Percentiles rank a stretch among this genome's conserved stretches.
phyloP scores from a whole-genome alignment of 108 stramenopile genomes.

The Pseudonitzschia multiseries region DNA sequence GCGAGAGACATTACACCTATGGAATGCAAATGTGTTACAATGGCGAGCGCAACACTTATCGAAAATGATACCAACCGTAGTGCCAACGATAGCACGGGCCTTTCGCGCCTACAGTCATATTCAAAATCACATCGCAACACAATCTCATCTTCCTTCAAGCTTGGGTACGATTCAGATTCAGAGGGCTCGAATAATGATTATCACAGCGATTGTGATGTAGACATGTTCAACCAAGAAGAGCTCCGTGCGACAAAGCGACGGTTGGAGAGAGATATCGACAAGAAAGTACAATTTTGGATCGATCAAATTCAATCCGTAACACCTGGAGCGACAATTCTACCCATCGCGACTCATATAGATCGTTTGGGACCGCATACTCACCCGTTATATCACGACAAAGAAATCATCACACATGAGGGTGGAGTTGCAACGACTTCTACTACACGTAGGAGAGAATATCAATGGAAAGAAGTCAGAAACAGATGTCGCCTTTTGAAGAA shows the following conservation, averaged over 20 bases:
- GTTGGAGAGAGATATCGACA: constrained; percentile 4
- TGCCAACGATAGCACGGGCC: not conserved
- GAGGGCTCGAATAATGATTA: not conserved
- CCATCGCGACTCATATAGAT: constrained; percentile 1
- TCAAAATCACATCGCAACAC: not conserved
- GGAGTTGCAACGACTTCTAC: not conserved
- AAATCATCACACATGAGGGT: not conserved
- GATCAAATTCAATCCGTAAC: constrained; percentile 7
- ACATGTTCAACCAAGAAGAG: constrained; percentile 13
- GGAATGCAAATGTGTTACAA: not conserved
- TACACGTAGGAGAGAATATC: not conserved
- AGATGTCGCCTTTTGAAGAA: constrained; percentile 2
- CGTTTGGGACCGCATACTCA: not conserved
- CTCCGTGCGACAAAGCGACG: not conserved
- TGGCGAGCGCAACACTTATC: not conserved
- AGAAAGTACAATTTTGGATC: constrained; percentile 15
- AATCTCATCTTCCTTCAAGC: not conserved
- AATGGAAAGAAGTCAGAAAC: constrained; percentile 7
- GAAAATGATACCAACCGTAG: not conserved
- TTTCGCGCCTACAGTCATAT: not conserved
- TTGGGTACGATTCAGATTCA: constrained; percentile 9
- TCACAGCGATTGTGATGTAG: not conserved
- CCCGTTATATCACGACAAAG: not conserved
- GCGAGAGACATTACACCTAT: not conserved
- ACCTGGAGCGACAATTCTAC: constrained; percentile 14